Base-by-base conservation (phyloP, 805 yeast species). In the Vanderwaltozyma tropicalis region DNA sequence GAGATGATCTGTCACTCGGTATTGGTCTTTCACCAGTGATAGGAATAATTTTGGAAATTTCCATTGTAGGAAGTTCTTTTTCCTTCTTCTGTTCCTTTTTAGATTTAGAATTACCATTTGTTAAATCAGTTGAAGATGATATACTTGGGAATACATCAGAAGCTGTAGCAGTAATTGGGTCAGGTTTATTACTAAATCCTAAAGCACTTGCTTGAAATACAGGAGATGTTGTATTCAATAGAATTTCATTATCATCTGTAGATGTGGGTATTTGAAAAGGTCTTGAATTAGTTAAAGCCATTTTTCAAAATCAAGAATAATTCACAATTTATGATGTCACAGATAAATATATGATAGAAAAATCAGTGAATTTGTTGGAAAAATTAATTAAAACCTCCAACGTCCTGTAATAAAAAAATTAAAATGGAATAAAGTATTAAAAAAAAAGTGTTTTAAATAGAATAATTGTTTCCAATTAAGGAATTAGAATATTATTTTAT, bases 11-110 rank as follows among this genome's bases (percentile, higher is more conserved):
- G 45, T 76, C 76, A n/a, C 68, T 69, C 2, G 94, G 94, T 46
- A 64, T 64, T 33, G 88, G 87, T 45, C 80, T 63, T 44, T 73
- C 78, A 27, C 89, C 89, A 12, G 88, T 79, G 6, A 82, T 83
- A 1, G 92, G 92, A 40, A 82, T 80, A 2, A 82, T 73, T 32
- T 87, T 80, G 12, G 88, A 78, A 28, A 82, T 78, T 35, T 53
- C 59, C 12, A 54, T 32, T 17, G 53, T 40, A 5, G 53, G 48
- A 29, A 51, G 41, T 14, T 46, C 49, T 38, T 47, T 52, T 15
- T 46, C 48, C n/a, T 49, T 46, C 12, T 48, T 48, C 16, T 34
- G 18, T 16, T 47, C 48, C 34, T 46, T 46, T 32, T 43, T 44
- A 7, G 34, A 21, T 24, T 43, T 44, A 14, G 15, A 15, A 13